phyloP scores from a whole-genome alignment of 805 yeast species.

The Cyberlindnera euphorbiiphila region DNA sequence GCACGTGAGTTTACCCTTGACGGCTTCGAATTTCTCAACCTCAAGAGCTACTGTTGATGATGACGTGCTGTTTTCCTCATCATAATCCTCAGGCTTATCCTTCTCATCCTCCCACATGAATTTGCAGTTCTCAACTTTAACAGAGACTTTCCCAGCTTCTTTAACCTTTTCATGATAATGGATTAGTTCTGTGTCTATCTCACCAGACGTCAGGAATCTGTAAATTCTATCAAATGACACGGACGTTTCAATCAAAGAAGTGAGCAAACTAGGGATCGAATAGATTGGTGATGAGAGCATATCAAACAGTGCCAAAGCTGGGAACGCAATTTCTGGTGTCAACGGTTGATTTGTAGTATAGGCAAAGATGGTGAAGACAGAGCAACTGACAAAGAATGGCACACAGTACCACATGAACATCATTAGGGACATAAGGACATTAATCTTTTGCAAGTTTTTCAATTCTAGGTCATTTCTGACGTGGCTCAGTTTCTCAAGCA shows the following conservation, averaged over 20 bases:
- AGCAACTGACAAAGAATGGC: conserved; percentile 61
- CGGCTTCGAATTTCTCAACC: conserved; percentile 43
- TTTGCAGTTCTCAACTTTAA: conserved; percentile 45
- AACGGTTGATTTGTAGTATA: conserved; percentile 43
- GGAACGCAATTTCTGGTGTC: conserved; percentile 66
- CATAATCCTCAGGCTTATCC: conserved; percentile 27
- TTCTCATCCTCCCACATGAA: conserved; percentile 45
- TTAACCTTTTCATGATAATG: conserved; percentile 25
- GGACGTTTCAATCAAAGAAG: conserved; percentile 52
- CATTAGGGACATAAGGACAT: conserved; percentile 42
- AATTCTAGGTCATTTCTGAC: conserved; percentile 59
- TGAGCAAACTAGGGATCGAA: conserved; percentile 54
- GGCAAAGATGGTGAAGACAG: conserved; percentile 55
- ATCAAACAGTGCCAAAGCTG: conserved; percentile 59
- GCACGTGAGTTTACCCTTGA: conserved; percentile 53
- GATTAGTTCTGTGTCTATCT: conserved; percentile 38
- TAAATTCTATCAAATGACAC: conserved; percentile 55
- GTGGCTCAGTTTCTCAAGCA: conserved; percentile 46
- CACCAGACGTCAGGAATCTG: conserved; percentile 44
- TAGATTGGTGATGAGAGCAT: conserved; percentile 55
- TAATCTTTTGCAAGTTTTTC: conserved; percentile 45
- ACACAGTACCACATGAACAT: conserved; percentile 60
- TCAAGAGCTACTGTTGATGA: conserved; percentile 47
- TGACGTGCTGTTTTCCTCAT: conserved; percentile 41
- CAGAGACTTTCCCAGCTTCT: conserved; percentile 26